Evolutionary conservation across 106 monocot species (phyloP), one percentile per base, ranked within the genome.

Genomic region (Triglochin maritima): DNA sequence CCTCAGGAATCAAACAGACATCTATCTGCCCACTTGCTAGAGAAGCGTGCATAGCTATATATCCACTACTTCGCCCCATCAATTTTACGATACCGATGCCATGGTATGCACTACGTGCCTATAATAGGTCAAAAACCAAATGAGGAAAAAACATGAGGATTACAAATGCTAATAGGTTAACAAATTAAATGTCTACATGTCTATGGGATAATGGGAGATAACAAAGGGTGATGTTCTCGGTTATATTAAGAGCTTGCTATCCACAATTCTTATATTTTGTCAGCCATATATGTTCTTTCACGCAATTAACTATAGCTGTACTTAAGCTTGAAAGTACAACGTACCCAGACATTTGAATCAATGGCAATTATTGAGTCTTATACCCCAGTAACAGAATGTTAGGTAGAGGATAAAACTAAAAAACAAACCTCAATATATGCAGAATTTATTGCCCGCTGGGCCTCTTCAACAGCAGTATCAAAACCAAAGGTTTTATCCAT

Each of bases 401-500:
- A 66, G 43, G 44, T 42, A 56, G 3, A 58, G 56, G 9, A 4
- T 13, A 49, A 16, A 4, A 52, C 14, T 3, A 65, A 70, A 16
- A 48, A 49, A 6, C 16, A 6, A 55, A 84, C 93, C 93, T 93
- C 93, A 72, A 93, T 89, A 74, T 93, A 93, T 71, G 93, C 93
- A 84, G 93, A 88, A 63, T 89, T 88, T 7, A 93, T 93, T 65
- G 93, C 88, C 62, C 86, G 70, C 62, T 93, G 93, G 55, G 93
- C 88, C 75, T 89, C 93, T 81, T 93, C 93, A 56, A 93, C 93
- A 15, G 93, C 88, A 49, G 88, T 88, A 69, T 88, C 85, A 70
- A 88, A 88, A 47, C 88, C 88, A 77, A 88, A 88, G 10, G 93
- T 93, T 64, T 93, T 93, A 52, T 93, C 93, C 86, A 93, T 89